These are phyloP conservation scores for Pythium oligandrum DNA, from an alignment of 352 stramenopile genomes.

Conservation along the genomic window DNA sequence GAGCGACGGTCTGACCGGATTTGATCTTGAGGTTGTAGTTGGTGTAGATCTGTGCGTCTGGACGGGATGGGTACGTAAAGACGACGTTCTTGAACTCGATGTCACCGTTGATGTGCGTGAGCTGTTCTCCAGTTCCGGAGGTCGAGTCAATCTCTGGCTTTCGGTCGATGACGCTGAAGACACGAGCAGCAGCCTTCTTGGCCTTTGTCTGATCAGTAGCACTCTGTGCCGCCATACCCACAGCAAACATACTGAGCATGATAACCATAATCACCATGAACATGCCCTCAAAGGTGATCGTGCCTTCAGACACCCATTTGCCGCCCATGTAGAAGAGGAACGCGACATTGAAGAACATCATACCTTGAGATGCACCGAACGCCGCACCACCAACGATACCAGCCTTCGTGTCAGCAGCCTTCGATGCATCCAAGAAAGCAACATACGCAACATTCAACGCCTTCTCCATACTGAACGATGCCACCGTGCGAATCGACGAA, in stretches of 20 bases:
- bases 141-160: conserved; percentile 16
- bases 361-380: background rate
- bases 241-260: background rate
- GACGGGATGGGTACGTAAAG: conserved; percentile 51
- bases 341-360: background rate
- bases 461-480: background rate
- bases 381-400: background rate
- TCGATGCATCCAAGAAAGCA: background rate
- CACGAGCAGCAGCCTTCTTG: conserved; percentile 14
- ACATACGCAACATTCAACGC: background rate
- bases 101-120: conserved; percentile 16
- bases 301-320: background rate
- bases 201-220: background rate
- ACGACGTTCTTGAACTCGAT: conserved; percentile 38
- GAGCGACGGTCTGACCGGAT: conserved; percentile 28
- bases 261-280: background rate
- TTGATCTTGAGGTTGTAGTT: conserved; percentile 54
- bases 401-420: background rate
- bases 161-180: conserved; percentile 19
- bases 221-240: background rate
- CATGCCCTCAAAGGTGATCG: background rate
- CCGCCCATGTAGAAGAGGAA: background rate
- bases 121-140: conserved; percentile 4
- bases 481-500: background rate
- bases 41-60: conserved; percentile 56